phyloP scores from a whole-genome alignment of 2,329 filamentous ascomycete genomes.

The Leptographium wingfieldii region DNA sequence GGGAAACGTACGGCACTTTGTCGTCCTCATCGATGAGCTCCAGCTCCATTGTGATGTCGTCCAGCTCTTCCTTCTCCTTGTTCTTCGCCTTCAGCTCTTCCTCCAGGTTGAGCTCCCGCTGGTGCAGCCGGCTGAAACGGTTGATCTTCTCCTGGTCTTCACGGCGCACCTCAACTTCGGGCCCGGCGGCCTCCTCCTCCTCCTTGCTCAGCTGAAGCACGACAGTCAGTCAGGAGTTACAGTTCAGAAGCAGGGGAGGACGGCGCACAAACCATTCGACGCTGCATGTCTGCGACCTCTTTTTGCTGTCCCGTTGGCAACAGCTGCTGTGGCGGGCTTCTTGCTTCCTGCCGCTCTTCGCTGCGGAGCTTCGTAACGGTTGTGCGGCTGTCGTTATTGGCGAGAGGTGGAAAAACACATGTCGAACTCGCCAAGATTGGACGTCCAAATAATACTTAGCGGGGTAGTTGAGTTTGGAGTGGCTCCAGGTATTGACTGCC shows the following conservation, averaged over 20 bases:
- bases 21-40: slow-evolving; percentile 69
- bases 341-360: not conserved
- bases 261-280: slow-evolving; percentile 42
- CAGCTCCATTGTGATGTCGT: slow-evolving; percentile 81
- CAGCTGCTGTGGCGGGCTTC: not conserved
- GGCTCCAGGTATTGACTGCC: too few species aligned
- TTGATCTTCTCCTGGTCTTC: slow-evolving; percentile 99
- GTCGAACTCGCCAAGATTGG: too few species aligned
- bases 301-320: not conserved
- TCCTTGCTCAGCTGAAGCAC: slow-evolving; percentile 70
- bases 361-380: too few species aligned
- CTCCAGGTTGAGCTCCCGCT: slow-evolving; percentile 65
- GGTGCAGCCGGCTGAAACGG: slow-evolving; percentile 86
- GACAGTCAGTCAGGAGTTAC: not conserved
- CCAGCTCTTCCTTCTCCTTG: slow-evolving; percentile 98
- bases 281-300: slow-evolving; percentile 33
- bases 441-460: too few species aligned
- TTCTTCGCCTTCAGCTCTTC: slow-evolving; percentile 71
- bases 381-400: not conserved
- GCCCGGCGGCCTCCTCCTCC: slow-evolving; percentile 59
- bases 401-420: not conserved
- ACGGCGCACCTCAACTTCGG: slow-evolving; percentile 86
- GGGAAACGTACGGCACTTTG: slow-evolving; percentile 60
- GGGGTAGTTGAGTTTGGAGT: too few species aligned
- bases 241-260: not conserved